Base-by-base conservation (phyloP, 768 basidiomycete species). In the Chalciporus chontae region DNA sequence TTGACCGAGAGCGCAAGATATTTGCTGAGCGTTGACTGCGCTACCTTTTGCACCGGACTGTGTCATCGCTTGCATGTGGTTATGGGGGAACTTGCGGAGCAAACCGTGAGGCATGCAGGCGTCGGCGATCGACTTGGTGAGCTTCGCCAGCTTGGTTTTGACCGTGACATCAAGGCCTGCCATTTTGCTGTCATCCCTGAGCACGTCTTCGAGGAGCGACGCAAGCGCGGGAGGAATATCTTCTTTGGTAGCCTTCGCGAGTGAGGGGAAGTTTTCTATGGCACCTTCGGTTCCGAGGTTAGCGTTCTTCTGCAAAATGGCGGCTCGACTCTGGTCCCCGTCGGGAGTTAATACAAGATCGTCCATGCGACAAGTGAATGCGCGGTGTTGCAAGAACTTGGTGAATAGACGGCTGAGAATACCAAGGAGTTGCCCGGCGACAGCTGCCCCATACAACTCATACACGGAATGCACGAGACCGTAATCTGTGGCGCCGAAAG, bases 41-140 rank as follows among this genome's bases (percentile, higher is more conserved):
- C 91, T 94, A 45, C 96, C 96, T 71, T 99, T 99, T 39, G 96
- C 96, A 57, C 96, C 96, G 31, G 95, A 97, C 47, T 90, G 80
- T 2, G 94, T 97, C 96, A 98, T 98, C 40, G 87, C 84, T 68
- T 98, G 95, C 96, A 98, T 98, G 80, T 98, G 85, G 71, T 99
- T 99, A 64, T 92, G 83, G 37, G 96, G 96, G 75, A 99, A 99
- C 54, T 87, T 84, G 60, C 94, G 91, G 58, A 93, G 77, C 42
- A 99, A 81, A 29, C 88, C 88, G 43, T 79, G 74, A 11, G 95
- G 96, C 59, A 98, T 80, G 63, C 87, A 88, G 5, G 83, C 78
- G 60, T 96, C 88, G 49, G 91, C 90, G 59, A 97, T 90, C 13
- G 90, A 84, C 44, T 90, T 86, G 17, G 93, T 96, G 49, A 97